Base-by-base conservation (phyloP, 768 basidiomycete genomes). In the Gautieria morchelliformis region DNA sequence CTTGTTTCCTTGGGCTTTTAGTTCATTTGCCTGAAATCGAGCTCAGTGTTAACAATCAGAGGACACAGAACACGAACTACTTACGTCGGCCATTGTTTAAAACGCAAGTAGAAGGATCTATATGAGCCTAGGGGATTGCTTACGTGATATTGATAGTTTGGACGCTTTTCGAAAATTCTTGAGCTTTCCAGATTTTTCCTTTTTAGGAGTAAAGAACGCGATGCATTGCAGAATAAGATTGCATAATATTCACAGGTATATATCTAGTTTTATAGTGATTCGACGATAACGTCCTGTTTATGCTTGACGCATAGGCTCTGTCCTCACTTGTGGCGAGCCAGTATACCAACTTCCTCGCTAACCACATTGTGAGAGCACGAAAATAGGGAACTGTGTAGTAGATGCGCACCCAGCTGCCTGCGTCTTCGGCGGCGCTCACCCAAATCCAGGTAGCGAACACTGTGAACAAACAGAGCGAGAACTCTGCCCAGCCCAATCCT, bases 1-100 rank as follows among this genome's bases (percentile, higher is more conserved):
- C 67, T 93, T 93, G 79, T 97, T 97, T 66, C 93, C 94, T 67
- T 83, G 83, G 67, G 91, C 89, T 75, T 97, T 97, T 62, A 96
- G 76, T 59, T 82, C 73, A 68, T 77, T 74, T 49, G 73, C 75
- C 79, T 80, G 59, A 15, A 19, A 33, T 7, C 19, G 17, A 45
- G 22, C 22, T 40, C 30, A 40, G 30, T 14, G 52, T 32, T 27
- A 4, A 14, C 24, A 17, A 22, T n/a, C 3, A 1, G 44, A 42
- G 9, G 19, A 11, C 4, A 55, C 39, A 17, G 22, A 32, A 30
- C 17, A 10, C 14, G 19, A n/a, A 32, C 24, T 17, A 40, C 56
- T 47, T 27, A 57, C 56, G 32, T 49, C 48, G 5, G 56, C 1
- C 56, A 57, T 57, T 9, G 56, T 20, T 17, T 48, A 6, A 24